These are phyloP conservation scores for Maudiozyma saulgeensis DNA, from an alignment of 805 yeast species.

Conservation along the genomic window DNA sequence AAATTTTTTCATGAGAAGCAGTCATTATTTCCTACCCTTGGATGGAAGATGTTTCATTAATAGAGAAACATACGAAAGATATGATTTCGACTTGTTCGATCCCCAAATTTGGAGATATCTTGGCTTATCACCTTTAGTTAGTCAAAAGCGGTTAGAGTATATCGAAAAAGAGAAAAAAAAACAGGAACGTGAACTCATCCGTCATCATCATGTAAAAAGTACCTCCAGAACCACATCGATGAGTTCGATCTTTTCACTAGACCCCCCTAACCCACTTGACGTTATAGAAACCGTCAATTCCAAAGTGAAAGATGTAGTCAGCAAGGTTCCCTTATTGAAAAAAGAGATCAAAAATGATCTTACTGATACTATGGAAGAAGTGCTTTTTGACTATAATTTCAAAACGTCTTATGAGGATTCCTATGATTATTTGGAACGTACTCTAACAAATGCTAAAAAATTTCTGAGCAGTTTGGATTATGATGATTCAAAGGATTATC, in stretches of 20 bases:
- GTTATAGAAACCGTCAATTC: slow-evolving; percentile 2
- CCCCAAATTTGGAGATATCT: slow-evolving; percentile 73
- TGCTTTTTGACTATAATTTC: slow-evolving; percentile 13
- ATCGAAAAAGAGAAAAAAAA: slow-evolving; percentile 5
- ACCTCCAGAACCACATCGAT: background rate
- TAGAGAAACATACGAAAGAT: slow-evolving; percentile 44
- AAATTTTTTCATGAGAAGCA: slow-evolving; percentile 81
- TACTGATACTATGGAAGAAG: background rate
- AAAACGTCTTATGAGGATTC: slow-evolving; percentile 41
- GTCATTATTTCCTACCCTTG: slow-evolving; percentile 68
- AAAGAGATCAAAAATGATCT: slow-evolving; percentile 3
- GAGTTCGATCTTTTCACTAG: background rate
- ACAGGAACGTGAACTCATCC: background rate
- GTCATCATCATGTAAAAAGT: background rate
- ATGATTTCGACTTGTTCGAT: slow-evolving; percentile 67
- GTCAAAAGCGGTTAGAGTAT: slow-evolving; percentile 21
- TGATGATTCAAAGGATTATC: slow-evolving; percentile 48
- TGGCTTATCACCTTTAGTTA: slow-evolving; percentile 65
- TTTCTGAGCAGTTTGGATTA: slow-evolving; percentile 50
- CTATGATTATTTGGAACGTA: slow-evolving; percentile 50
- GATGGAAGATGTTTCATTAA: slow-evolving; percentile 69
- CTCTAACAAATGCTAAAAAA: slow-evolving; percentile 49
- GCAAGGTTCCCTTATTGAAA: slow-evolving; percentile 8
- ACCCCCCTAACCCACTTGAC: background rate
- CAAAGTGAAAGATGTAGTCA: slow-evolving; percentile 6